These are phyloP conservation scores for Podaxis sp. DNA, from an alignment of 768 basidiomycete species.

Conservation along the genomic window DNA sequence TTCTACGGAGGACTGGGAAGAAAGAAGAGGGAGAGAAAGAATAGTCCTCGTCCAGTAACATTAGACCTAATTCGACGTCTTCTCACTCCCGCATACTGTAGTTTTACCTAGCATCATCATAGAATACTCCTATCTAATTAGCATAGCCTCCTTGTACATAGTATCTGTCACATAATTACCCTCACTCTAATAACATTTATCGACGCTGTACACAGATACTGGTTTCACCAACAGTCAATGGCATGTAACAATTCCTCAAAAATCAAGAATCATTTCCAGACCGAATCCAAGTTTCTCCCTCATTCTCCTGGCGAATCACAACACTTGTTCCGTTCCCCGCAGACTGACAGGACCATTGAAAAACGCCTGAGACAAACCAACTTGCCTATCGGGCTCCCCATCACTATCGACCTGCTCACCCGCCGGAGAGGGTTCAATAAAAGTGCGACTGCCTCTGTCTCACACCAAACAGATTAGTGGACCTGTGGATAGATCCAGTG, in stretches of 20 bases:
- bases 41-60: background rate
- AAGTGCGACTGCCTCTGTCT: too few species aligned
- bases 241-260: background rate
- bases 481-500: too few species aligned
- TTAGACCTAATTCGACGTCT: background rate
- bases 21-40: slow-evolving; percentile 7
- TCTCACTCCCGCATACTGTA: background rate
- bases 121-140: background rate
- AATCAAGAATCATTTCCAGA: background rate
- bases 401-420: too few species aligned
- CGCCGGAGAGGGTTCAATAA: too few species aligned
- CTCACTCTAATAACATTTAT: background rate
- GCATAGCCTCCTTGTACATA: background rate
- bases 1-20: slow-evolving; percentile 6
- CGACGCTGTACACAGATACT: background rate
- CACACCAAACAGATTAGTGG: too few species aligned
- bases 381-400: too few species aligned
- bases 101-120: background rate
- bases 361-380: too few species aligned
- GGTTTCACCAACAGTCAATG: background rate
- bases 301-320: too few species aligned
- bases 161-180: background rate
- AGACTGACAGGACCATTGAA: too few species aligned
- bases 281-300: background rate
- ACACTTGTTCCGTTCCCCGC: too few species aligned